Percentiles rank a stretch among this genome's conserved stretches.
phyloP scores from a whole-genome alignment of 2,329 filamentous ascomycete species.

The Thielaviopsis musarum region DNA sequence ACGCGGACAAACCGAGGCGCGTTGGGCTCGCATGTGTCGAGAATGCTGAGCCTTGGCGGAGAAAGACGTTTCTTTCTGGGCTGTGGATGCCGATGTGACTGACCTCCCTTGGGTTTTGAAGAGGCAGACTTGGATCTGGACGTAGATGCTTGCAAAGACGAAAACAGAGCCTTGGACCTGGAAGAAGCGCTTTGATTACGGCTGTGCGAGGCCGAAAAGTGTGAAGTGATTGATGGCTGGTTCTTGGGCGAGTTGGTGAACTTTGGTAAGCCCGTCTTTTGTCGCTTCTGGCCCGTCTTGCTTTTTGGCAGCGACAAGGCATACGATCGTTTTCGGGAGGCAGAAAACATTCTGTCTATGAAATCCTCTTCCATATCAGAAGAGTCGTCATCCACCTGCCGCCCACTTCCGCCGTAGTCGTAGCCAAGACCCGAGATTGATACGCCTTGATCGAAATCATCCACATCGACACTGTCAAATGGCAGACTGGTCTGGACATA shows the following conservation, averaged over 20 bases:
- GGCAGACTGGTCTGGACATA: slow-evolving; percentile 7
- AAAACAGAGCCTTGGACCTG: background rate
- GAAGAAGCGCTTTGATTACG: background rate
- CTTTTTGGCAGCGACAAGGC: slow-evolving; percentile 13
- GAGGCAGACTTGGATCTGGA: background rate
- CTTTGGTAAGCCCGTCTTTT: slow-evolving; percentile 16
- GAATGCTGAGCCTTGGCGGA: slow-evolving; percentile 38
- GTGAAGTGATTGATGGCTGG: slow-evolving; percentile 21
- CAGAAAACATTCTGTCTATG: slow-evolving; percentile 33
- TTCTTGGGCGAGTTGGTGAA: slow-evolving; percentile 14
- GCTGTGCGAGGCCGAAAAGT: slow-evolving; percentile 13
- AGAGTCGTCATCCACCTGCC: slow-evolving; percentile 19
- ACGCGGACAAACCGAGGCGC: slow-evolving; percentile 43
- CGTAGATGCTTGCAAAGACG: background rate
- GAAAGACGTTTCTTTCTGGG: slow-evolving; percentile 4
- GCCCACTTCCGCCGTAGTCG: slow-evolving; percentile 12
- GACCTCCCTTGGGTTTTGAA: background rate
- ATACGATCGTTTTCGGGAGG: slow-evolving; percentile 23
- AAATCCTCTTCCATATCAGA: slow-evolving; percentile 32
- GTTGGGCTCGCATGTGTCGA: slow-evolving; percentile 37
- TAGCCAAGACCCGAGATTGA: slow-evolving; percentile 18
- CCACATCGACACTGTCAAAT: background rate
- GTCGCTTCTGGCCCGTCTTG: slow-evolving; percentile 15
- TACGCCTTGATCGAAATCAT: slow-evolving; percentile 18
- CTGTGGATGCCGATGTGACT: background rate